Base-by-base conservation (phyloP, 164 flowering plant species). In the Dillenia turbinata region DNA sequence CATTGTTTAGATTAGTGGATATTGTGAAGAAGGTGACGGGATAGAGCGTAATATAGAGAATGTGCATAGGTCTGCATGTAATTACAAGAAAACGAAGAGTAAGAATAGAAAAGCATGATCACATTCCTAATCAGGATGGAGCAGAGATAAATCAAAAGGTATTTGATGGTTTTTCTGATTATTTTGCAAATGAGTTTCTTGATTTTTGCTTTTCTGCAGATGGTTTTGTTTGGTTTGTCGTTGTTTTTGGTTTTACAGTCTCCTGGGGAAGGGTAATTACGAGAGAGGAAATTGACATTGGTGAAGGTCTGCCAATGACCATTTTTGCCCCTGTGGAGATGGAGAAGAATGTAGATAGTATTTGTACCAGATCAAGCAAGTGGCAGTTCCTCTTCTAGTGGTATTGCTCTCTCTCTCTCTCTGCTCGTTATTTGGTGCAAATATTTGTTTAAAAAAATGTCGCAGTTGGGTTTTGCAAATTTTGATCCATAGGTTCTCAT, bases 1-100 rank as follows among this genome's bases (percentile, higher is more conserved):
- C 81, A 57, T 78, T 85, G 90, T 82, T 75, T 9, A 83, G 85
- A 57, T 79, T 83, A 16, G 63, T 90, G 53, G 78, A 75, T 52
- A 86, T 87, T 15, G 71, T 2, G 78, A 83, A 58, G 80, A 84
- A 9, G 94, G 84, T 0, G 92, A 86, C 69, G 97, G 87, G 76
- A 81, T 90, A 52, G 97, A 90, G 78, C 78, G 88, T 1, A 94
- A 90, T 50, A 77, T 90, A 47, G 94, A 84, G 69, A 82, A 70
- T 4, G 63, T 88, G 4, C 94, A 88, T 55, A 66, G 93, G 16
- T 82, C 84, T 55, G 91, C 83, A 33, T 68, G 75, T 22, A 79
- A 85, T 55, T 83, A 73, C 69, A 87, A 80, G 75, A 87, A 87
- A 69, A 66, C 70, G 82, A 66, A 73, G 62, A 83, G 85, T 71